phyloP scores from a whole-genome alignment of 164 flowering plant species.

The Cinnamomum chago region DNA sequence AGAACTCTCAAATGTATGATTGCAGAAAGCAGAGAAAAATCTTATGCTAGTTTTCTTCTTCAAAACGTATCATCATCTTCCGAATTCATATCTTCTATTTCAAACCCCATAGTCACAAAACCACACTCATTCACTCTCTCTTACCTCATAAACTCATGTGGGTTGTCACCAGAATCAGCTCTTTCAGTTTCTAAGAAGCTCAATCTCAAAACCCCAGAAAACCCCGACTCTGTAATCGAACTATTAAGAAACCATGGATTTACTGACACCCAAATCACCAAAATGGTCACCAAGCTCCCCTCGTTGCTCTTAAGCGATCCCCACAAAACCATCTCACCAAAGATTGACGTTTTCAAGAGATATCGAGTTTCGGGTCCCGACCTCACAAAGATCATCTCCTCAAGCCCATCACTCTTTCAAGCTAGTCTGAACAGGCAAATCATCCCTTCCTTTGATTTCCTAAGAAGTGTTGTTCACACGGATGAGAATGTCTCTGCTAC shows the following conservation, averaged over 20 bases:
- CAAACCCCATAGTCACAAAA: neutral
- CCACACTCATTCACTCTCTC: neutral
- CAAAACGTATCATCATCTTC: neutral
- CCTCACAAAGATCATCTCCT: neutral
- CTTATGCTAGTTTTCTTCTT: neutral
- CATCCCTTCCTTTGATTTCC: neutral
- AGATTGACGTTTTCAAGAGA: slow-evolving; percentile 6
- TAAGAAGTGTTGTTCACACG: neutral
- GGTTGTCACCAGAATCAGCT: slow-evolving; percentile 4
- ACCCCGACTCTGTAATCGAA: slow-evolving; percentile 5
- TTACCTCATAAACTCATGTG: slow-evolving; percentile 8
- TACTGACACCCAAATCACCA: slow-evolving; percentile 4
- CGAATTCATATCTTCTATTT: neutral
- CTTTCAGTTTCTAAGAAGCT: neutral
- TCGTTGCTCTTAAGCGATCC: neutral
- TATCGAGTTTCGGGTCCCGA: slow-evolving; percentile 5
- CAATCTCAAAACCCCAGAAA: neutral
- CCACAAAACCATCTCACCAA: slow-evolving; percentile 6
- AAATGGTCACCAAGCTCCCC: neutral
- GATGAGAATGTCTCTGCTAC: neutral
- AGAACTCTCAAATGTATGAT: neutral
- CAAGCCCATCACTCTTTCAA: neutral
- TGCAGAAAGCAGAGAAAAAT: neutral
- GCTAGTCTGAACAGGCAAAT: neutral
- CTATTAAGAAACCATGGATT: slow-evolving; percentile 5